These are phyloP conservation scores for Mrakia frigida DNA, from an alignment of 768 basidiomycete species.

Conservation along the genomic window DNA sequence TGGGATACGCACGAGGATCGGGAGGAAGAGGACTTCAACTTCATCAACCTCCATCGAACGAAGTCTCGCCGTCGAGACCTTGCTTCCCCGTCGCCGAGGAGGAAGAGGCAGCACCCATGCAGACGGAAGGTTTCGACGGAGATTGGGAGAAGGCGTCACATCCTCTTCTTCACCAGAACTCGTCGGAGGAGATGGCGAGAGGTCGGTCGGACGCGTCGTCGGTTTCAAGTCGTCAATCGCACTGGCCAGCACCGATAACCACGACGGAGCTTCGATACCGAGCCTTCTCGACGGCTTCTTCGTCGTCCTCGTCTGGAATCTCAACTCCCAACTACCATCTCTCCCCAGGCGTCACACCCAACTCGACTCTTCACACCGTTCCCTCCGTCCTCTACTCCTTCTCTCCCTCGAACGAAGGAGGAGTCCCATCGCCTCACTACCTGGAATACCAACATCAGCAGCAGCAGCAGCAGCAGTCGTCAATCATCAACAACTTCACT, in stretches of 20 bases:
- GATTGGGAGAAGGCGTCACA: background rate
- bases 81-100: background rate
- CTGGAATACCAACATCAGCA: background rate
- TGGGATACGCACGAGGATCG: background rate
- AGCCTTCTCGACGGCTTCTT: background rate
- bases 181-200: background rate
- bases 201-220: background rate
- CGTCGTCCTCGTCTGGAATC: background rate
- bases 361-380: background rate
- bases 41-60: background rate
- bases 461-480: background rate
- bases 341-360: background rate
- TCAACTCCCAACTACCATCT: conserved; percentile 4
- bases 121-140: background rate
- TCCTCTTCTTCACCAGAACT: background rate
- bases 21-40: background rate
- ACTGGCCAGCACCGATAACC: background rate
- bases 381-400: background rate
- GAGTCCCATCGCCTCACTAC: too few species aligned
- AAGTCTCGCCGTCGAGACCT: background rate
- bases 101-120: background rate
- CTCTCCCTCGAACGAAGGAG: background rate
- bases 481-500: background rate
- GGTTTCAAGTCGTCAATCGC: background rate
- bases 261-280: background rate